Evolutionary conservation across 2,329 filamentous ascomycete genomes (phyloP).

Genomic region (Neonectria faginata): DNA sequence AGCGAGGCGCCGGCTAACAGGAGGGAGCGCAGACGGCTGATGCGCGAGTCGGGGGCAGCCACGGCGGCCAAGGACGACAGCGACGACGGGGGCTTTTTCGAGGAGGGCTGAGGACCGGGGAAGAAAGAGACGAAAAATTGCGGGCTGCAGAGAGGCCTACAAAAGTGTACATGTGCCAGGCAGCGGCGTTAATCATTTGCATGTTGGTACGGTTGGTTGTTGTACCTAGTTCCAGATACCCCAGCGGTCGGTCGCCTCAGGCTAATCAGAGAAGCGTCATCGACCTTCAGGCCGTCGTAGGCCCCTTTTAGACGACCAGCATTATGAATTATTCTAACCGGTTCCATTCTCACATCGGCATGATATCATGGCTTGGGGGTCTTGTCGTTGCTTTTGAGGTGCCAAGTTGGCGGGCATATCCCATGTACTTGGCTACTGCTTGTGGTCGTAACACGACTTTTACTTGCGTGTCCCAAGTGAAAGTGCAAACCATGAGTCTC

Average conservation of each 20-base stretch:
- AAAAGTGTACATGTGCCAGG: conserved; percentile 8
- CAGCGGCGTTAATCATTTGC: conserved; percentile 18
- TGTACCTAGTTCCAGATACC: conserved; percentile 28
- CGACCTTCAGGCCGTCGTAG: conserved; percentile 6
- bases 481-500: too few species aligned
- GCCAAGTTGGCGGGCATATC: too few species aligned
- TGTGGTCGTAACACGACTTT: too few species aligned
- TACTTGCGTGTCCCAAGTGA: too few species aligned
- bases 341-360: background rate
- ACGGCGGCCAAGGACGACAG: conserved; percentile 55
- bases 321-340: background rate
- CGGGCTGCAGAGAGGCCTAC: conserved; percentile 12
- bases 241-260: conserved; percentile 23
- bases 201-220: conserved; percentile 26
- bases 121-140: conserved; percentile 9
- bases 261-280: conserved; percentile 22
- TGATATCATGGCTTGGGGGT: background rate
- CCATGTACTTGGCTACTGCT: too few species aligned
- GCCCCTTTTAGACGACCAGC: background rate
- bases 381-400: too few species aligned
- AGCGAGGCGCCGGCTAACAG: conserved; percentile 47
- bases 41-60: conserved; percentile 49
- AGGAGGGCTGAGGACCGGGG: conserved; percentile 45
- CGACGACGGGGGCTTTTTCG: conserved; percentile 70
- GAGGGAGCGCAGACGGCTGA: conserved; percentile 51